phyloP scores from a whole-genome alignment of 2,329 filamentous ascomycete species.

The Colletotrichum lupini region DNA sequence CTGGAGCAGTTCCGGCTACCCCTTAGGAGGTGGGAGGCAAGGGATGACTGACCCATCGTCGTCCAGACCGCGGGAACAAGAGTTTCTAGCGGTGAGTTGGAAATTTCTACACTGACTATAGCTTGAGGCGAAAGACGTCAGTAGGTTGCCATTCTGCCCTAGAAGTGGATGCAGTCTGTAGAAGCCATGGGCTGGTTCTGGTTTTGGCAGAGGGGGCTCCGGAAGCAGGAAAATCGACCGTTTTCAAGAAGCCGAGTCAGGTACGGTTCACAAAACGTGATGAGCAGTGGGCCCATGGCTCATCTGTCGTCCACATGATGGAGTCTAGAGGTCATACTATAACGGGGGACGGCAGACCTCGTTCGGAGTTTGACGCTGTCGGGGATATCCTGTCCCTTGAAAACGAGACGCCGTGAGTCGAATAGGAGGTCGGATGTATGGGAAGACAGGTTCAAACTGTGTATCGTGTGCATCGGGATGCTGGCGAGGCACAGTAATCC shows the following conservation, averaged over 20 bases:
- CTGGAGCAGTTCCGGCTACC: conserved; percentile 13
- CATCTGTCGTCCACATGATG: conserved; percentile 7
- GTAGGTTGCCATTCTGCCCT: background rate
- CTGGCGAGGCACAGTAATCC: conserved; percentile 9
- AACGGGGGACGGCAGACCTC: background rate
- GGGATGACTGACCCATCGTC: conserved; percentile 16
- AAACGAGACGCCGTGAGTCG: background rate
- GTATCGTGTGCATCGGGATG: background rate
- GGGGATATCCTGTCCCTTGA: conserved; percentile 19
- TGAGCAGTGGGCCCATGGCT: background rate
- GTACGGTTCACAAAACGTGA: background rate
- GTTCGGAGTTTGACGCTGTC: background rate
- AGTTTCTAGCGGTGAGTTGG: background rate
- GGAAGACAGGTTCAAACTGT: background rate
- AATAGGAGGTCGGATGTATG: conserved; percentile 3
- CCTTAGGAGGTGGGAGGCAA: background rate
- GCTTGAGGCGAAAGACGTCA: background rate
- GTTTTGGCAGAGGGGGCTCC: background rate
- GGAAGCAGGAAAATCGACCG: conserved; percentile 9
- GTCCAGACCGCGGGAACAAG: background rate
- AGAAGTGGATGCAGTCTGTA: background rate
- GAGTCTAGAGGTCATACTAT: background rate
- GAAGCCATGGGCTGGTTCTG: background rate
- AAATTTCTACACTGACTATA: background rate
- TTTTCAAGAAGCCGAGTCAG: conserved; percentile 1